These are phyloP conservation scores for Curvularia verruculosa DNA, from an alignment of 2,329 filamentous ascomycete genomes.

Conservation along the genomic window DNA sequence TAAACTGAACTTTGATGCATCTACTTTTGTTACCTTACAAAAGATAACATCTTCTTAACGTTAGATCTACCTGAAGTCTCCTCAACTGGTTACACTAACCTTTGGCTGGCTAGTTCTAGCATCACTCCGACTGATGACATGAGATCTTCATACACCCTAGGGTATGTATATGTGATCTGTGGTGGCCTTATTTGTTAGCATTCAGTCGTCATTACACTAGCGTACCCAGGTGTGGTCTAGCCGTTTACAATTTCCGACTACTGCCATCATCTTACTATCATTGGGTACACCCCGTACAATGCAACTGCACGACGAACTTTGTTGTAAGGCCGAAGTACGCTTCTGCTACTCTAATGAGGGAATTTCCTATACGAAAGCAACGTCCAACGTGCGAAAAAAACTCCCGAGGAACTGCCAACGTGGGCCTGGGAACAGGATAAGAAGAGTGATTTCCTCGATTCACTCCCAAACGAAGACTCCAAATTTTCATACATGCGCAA, in stretches of 20 bases:
- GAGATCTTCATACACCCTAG: neutral
- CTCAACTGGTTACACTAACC: neutral
- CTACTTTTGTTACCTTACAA: too few relatives aligned
- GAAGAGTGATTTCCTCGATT: neutral
- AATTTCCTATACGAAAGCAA: neutral
- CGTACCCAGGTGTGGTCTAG: neutral
- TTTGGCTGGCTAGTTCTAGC: neutral
- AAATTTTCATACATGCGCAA: neutral
- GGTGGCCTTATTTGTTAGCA: neutral
- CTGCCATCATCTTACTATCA: neutral
- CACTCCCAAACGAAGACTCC: neutral
- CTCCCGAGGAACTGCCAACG: neutral
- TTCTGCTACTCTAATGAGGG: too few relatives aligned
- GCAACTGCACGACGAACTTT: neutral
- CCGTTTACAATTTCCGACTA: neutral
- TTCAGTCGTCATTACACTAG: neutral
- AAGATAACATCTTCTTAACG: too few relatives aligned
- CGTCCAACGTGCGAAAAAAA: neutral
- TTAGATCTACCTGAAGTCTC: neutral
- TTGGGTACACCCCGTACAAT: neutral
- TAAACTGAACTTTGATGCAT: too few relatives aligned
- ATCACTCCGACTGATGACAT: neutral
- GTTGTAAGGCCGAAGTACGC: neutral
- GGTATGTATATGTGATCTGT: neutral
- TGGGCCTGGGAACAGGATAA: neutral